phyloP scores from a whole-genome alignment of 108 stramenopile genomes.

The Conticribra guillardii region DNA sequence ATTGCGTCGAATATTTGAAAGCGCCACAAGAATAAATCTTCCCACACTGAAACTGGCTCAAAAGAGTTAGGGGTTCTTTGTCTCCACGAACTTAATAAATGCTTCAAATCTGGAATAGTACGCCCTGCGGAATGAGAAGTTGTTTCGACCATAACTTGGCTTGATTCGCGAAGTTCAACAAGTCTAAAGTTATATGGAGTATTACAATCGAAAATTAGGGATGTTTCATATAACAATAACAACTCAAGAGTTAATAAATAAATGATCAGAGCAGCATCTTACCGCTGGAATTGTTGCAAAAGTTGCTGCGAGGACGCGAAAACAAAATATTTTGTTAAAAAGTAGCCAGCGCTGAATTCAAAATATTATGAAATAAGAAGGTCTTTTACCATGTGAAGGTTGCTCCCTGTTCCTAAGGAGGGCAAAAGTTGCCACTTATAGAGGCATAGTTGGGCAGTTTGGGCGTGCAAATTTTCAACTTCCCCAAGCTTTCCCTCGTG shows the following conservation, averaged over 20 bases:
- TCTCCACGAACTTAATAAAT: conserved; percentile 88
- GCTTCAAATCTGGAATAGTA: conserved; percentile 90
- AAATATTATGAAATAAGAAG: too few species aligned
- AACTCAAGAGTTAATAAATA: background rate
- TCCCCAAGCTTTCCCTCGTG: conserved; percentile 85
- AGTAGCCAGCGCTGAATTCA: too few species aligned
- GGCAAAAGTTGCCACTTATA: conserved; percentile 80
- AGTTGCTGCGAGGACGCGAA: conserved; percentile 41
- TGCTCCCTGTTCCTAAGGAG: conserved; percentile 63
- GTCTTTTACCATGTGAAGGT: conserved; percentile 56
- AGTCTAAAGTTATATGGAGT: too few species aligned
- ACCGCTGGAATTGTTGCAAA: conserved; percentile 83
- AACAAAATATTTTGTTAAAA: too few species aligned
- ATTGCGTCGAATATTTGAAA: conserved; percentile 83
- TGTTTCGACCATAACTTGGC: conserved; percentile 94
- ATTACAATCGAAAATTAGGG: too few species aligned
- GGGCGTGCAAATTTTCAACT: conserved; percentile 88
- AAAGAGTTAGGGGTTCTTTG: conserved; percentile 91
- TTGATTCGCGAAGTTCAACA: conserved; percentile 93
- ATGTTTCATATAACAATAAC: too few species aligned
- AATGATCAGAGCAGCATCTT: conserved; percentile 5
- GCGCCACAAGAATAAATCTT: conserved; percentile 91
- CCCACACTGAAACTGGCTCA: conserved; percentile 88
- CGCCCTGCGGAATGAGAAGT: conserved; percentile 69
- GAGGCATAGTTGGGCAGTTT: conserved; percentile 81